A percentile compares a stretch with the other conserved stretches of the same genome.
These are phyloP conservation scores for Penicillium verhagenii DNA, from an alignment of 495 filamentous ascomycete species.

Conservation along the genomic window DNA sequence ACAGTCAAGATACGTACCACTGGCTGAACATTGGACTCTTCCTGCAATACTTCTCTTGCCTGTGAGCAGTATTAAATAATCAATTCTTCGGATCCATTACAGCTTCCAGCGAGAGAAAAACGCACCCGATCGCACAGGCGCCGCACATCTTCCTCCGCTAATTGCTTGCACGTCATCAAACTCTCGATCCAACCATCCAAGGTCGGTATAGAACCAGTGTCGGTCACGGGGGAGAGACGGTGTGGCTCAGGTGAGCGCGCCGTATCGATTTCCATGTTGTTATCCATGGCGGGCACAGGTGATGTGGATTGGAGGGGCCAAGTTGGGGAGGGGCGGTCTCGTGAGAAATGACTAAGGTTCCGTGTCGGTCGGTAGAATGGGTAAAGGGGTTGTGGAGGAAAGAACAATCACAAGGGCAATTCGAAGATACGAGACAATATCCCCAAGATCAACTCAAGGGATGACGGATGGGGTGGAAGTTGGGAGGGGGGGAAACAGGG, in stretches of 20 bases:
- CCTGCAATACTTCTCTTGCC: constrained; percentile 94
- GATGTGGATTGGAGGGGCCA: constrained; percentile 30
- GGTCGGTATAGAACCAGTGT: constrained; percentile 86
- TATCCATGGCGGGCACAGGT: constrained; percentile 68
- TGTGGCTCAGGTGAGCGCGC: constrained; percentile 82
- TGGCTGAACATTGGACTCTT: constrained; percentile 97
- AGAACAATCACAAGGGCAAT: constrained; percentile 17
- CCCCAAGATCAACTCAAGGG: constrained; percentile 24
- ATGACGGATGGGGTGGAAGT: constrained; percentile 19
- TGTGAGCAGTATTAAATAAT: constrained; percentile 33
- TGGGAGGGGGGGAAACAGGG: constrained; percentile 12
- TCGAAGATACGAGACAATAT: constrained; percentile 11
- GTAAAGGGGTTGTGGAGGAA: constrained; percentile 6
- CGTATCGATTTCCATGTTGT: constrained; percentile 90
- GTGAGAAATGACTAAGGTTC: constrained; percentile 32
- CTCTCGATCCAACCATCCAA: constrained; percentile 98
- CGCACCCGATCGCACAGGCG: constrained; percentile 95
- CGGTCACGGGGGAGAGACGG: constrained; percentile 65
- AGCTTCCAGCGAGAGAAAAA: constrained; percentile 12
- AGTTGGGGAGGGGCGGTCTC: constrained; percentile 43
- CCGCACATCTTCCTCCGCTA: constrained; percentile 91
- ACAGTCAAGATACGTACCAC: constrained; percentile 68
- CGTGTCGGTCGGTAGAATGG: constrained; percentile 9
- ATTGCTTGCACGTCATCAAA: constrained; percentile 97
- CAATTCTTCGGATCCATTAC: constrained; percentile 4